A percentile compares a stretch with the other conserved stretches of the same genome.
Evolutionary conservation across 805 yeast species (phyloP).

Genomic region (Pichia eremophila): DNA sequence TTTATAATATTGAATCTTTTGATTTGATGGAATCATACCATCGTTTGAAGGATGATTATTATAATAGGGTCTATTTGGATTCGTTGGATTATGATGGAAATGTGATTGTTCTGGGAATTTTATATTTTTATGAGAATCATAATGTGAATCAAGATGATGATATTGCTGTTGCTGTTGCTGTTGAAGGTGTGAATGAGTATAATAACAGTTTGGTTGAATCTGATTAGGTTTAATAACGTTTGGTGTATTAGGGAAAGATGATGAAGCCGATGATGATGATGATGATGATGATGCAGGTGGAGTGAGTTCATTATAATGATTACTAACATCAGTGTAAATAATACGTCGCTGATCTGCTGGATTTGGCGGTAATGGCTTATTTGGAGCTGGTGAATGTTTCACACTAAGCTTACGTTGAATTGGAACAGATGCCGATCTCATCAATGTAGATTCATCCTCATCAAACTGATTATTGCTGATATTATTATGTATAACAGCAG

Average conservation of each 20-base stretch:
- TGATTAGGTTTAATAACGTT: neutral
- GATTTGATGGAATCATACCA: neutral
- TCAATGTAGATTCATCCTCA: neutral
- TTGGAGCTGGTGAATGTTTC: slow-evolving; percentile 5
- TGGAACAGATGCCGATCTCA: slow-evolving; percentile 11
- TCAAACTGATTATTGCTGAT: neutral
- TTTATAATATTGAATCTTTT: neutral
- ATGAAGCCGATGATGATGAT: neutral
- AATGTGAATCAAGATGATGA: neutral
- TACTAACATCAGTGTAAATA: neutral
- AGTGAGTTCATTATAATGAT: neutral
- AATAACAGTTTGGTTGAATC: neutral
- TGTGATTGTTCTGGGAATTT: neutral
- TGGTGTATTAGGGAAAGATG: neutral
- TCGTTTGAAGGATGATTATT: too few relatives aligned
- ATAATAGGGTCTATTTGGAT: neutral
- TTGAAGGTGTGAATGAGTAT: neutral
- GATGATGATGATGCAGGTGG: neutral
- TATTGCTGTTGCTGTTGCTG: neutral
- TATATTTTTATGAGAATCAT: neutral
- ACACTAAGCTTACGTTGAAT: neutral
- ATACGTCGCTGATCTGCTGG: neutral
- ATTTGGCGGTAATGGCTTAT: slow-evolving; percentile 3
- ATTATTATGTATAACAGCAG: neutral
- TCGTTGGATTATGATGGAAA: neutral